A percentile compares a stretch with the other conserved stretches of the same genome.
Conservation (phyloP, 1,284 basidiomycete species). For the Anthracocystis panici-leucophaei region DNA sequence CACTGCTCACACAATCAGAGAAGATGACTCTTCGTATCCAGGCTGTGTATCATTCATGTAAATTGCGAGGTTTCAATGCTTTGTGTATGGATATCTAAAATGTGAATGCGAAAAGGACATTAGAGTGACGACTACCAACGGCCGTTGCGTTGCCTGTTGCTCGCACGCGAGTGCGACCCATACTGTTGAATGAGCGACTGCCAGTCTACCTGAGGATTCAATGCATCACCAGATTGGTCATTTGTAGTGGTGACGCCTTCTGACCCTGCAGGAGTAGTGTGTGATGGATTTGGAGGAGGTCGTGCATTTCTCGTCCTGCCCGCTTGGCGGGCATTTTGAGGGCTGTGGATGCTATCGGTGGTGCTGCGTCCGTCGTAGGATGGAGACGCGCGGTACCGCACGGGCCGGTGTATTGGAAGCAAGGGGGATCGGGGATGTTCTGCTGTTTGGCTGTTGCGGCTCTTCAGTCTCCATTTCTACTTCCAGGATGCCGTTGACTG, state of each 20-base stretch:
- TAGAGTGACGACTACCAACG: slow-evolving; percentile 13
- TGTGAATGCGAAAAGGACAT: slow-evolving; percentile 13
- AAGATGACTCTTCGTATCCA: neutral
- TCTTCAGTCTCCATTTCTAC: slow-evolving; percentile 37
- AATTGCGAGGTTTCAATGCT: neutral
- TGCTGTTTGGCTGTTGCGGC: neutral
- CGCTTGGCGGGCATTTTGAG: neutral
- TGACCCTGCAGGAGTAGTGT: neutral
- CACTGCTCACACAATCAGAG: neutral
- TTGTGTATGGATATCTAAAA: slow-evolving; percentile 1
- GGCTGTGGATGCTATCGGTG: slow-evolving; percentile 40
- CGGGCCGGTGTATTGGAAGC: neutral
- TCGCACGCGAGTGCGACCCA: neutral
- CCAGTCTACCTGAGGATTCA: slow-evolving; percentile 39
- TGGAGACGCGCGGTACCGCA: neutral
- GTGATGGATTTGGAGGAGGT: neutral
- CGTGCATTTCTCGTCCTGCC: neutral
- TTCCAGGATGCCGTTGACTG: slow-evolving; percentile 8
- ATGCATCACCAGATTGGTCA: neutral
- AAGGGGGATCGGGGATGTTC: neutral
- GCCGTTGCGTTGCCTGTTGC: slow-evolving; percentile 11
- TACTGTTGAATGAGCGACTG: slow-evolving; percentile 29
- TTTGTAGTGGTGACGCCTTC: neutral
- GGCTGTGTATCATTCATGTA: neutral
- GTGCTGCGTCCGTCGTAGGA: slow-evolving; percentile 27